Evolutionary conservation across 2,329 filamentous ascomycete species (phyloP).

Genomic region (Corinectria fuckeliana): DNA sequence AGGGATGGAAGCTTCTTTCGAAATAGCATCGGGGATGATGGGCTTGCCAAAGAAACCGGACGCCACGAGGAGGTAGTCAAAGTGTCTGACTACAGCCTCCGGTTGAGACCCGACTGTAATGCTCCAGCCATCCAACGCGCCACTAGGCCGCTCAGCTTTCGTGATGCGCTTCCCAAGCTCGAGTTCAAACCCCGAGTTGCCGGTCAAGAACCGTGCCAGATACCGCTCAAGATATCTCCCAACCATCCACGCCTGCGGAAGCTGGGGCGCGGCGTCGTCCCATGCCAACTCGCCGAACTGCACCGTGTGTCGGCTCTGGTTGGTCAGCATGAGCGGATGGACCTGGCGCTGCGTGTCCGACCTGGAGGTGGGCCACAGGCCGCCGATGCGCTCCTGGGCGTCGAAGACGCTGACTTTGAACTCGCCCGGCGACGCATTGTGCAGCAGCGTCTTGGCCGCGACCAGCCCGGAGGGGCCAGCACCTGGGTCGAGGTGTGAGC

Average conservation of each 20-base stretch:
- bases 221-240: conserved; percentile 76
- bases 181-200: conserved; percentile 49
- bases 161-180: conserved; percentile 57
- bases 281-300: conserved; percentile 76
- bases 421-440: conserved; percentile 57
- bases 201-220: conserved; percentile 59
- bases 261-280: conserved; percentile 64
- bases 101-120: conserved; percentile 47
- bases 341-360: conserved; percentile 58
- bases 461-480: conserved; percentile 73
- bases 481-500: conserved; percentile 50
- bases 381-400: conserved; percentile 68
- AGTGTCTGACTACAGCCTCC: conserved; percentile 55
- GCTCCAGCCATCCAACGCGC: conserved; percentile 50
- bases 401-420: conserved; percentile 79
- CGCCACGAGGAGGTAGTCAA: conserved; percentile 75
- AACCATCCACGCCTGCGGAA: conserved; percentile 80
- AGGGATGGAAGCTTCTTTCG: conserved; percentile 49
- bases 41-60: conserved; percentile 78
- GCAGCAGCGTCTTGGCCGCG: conserved; percentile 75
- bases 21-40: conserved; percentile 55
- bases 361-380: conserved; percentile 73
- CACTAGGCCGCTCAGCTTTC: conserved; percentile 44
- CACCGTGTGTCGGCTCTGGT: conserved; percentile 80
- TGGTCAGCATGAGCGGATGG: conserved; percentile 73